Evolutionary conservation across 805 yeast species (phyloP), one percentile per base, ranked within the genome.

Genomic region (Starmera quercuum): DNA sequence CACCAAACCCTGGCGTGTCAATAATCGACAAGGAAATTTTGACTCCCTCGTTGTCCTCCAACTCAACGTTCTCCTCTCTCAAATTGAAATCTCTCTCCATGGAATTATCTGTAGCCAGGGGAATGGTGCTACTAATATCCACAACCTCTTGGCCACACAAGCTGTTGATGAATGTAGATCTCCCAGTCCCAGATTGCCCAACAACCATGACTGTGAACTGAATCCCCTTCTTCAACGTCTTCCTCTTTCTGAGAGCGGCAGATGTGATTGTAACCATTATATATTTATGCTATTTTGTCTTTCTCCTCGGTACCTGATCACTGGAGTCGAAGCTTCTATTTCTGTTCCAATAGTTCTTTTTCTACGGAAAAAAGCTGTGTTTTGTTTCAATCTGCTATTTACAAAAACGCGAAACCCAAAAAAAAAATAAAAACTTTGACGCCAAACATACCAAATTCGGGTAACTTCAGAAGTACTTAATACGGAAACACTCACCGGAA

Each of bases 131-230:
- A 2, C 83, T 73, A 1, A 78, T 68, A 27, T 82, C 85, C 10
- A 83, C 90, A 25, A 87, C 87, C 46, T 82, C 78, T 44, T 87
- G 92, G 39, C 83, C 95, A 62, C 96, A 87, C 34, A 87, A 66
- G 24, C 95, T 82, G 63, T 88, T 87, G 55, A 88, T 84, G 49
- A 87, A 81, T 5, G 95, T 87, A n/a, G 95, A 82, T 55, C 95
- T 73, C 13, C 96, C 96, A 30, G 78, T 64, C 3, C 97, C 97
- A 30, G 80, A 75, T 53, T 83, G 82, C 28, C 96, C 97, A 36
- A 85, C 79, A 25, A 84, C 78, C 90, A 87, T 79, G 38, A 83
- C 56, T 16, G 94, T 81, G 66, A 87, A 85, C 51, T 83, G 84
- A 63, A 84, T 76, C 22, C 87, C 83, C 59, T 84, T 82, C 59